phyloP scores from a whole-genome alignment of 2,329 filamentous ascomycete genomes.

The Cyanodermella asteris region DNA sequence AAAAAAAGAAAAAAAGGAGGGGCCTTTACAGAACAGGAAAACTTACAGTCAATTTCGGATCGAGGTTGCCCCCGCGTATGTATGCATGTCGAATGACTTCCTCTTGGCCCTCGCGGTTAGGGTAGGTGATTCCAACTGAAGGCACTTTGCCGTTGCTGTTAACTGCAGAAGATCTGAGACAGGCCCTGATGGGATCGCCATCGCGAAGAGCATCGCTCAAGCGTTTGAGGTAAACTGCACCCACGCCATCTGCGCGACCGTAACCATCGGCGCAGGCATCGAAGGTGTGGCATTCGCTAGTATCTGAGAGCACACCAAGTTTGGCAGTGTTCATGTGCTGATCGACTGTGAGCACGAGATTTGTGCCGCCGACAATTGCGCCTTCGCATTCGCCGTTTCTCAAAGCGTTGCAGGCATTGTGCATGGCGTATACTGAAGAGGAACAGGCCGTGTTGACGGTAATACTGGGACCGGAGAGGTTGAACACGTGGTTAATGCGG shows the following conservation, averaged over 20 bases:
- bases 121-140: slow-evolving; percentile 4
- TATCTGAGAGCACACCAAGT: slow-evolving; percentile 14
- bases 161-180: slow-evolving; percentile 15
- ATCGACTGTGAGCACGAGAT: slow-evolving; percentile 15
- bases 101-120: slow-evolving; percentile 4
- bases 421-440: slow-evolving; percentile 3
- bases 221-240: slow-evolving; percentile 34
- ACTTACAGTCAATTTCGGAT: slow-evolving; percentile 4
- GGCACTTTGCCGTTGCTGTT: slow-evolving; percentile 14
- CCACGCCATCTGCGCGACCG: slow-evolving; percentile 37
- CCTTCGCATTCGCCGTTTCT: slow-evolving; percentile 3
- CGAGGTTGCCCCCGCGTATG: slow-evolving; percentile 2
- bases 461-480: slow-evolving; percentile 14
- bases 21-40: too few relatives aligned
- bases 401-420: slow-evolving; percentile 3
- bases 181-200: slow-evolving; percentile 26
- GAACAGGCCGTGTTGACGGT: slow-evolving; percentile 5
- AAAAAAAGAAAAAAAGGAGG: too few relatives aligned
- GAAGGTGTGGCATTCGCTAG: slow-evolving; percentile 15
- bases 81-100: slow-evolving; percentile 4
- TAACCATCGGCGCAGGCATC: slow-evolving; percentile 16
- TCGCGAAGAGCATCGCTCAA: slow-evolving; percentile 34
- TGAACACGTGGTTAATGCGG: slow-evolving; percentile 18
- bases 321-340: slow-evolving; percentile 9
- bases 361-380: slow-evolving; percentile 15